phyloP scores from a whole-genome alignment of 2,329 filamentous ascomycete species.

The Botrytis aclada region DNA sequence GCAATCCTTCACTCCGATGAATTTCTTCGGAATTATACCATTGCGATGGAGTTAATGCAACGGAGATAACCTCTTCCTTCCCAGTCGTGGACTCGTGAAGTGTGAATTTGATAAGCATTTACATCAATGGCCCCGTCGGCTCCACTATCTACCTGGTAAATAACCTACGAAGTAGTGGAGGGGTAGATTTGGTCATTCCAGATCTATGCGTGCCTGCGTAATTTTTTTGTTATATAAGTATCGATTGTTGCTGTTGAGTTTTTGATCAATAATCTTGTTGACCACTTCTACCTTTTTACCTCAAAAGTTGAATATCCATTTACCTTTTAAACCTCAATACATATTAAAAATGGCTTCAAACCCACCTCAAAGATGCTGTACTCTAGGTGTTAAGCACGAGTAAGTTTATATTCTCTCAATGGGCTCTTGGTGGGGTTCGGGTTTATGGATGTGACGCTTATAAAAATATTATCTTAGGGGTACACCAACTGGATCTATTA shows the following conservation, averaged over 20 bases:
- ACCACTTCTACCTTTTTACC: neutral
- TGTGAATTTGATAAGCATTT: neutral
- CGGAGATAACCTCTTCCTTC: neutral
- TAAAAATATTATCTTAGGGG: conserved; percentile 26
- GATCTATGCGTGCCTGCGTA: neutral
- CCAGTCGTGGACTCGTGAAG: neutral
- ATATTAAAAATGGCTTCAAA: conserved; percentile 36
- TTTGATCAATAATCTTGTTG: neutral
- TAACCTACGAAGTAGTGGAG: neutral
- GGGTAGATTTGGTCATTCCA: neutral
- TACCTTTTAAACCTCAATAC: neutral
- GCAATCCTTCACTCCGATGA: neutral
- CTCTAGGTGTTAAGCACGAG: conserved; percentile 38
- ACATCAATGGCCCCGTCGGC: neutral
- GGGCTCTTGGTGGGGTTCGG: neutral
- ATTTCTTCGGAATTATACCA: neutral
- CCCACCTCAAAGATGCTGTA: conserved; percentile 37
- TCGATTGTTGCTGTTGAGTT: neutral
- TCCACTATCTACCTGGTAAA: neutral
- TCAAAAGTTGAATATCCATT: neutral
- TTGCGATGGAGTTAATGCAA: neutral
- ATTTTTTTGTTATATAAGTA: neutral
- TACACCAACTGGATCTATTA: conserved; percentile 31
- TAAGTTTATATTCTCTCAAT: conserved; percentile 22
- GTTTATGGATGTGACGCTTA: neutral